Conservation (phyloP, 305 asterid species). For the Lippia alba region DNA sequence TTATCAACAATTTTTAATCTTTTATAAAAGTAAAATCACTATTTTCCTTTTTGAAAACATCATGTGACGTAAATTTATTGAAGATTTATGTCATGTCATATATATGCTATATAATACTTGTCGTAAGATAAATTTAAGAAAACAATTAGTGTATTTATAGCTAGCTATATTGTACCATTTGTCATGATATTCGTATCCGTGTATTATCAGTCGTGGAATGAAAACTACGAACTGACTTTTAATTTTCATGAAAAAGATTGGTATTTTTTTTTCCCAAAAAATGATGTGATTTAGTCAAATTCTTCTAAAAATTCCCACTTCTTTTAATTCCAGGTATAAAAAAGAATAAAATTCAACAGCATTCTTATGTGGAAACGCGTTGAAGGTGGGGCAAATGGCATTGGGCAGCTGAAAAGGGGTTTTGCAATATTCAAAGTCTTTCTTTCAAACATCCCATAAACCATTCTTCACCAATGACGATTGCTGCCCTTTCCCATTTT, state of each 20-base stretch:
- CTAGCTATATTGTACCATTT: too few species aligned
- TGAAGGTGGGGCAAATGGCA: conserved; percentile 39
- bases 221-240: too few species aligned
- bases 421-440: conserved; percentile 44
- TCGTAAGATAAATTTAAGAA: too few species aligned
- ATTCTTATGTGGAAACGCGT: conserved; percentile 55
- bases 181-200: too few species aligned
- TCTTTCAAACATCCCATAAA: conserved; percentile 36
- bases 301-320: conserved; percentile 32
- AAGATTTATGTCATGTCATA: too few species aligned
- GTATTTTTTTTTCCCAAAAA: not conserved
- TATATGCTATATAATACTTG: too few species aligned
- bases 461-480: conserved; percentile 33
- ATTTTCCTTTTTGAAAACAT: too few species aligned
- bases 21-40: too few species aligned
- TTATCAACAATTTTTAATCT: too few species aligned
- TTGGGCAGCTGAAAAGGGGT: conserved; percentile 41
- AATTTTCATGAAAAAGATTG: not conserved
- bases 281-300: conserved; percentile 26
- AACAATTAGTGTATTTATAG: too few species aligned
- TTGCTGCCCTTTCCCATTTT: conserved; percentile 10
- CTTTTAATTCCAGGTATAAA: conserved; percentile 9
- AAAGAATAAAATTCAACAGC: conserved; percentile 23
- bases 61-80: too few species aligned
- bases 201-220: too few species aligned